A percentile compares a stretch with the other conserved stretches of the same genome.
Conservation (phyloP, 768 basidiomycete genomes). For the Boletus speciosus region DNA sequence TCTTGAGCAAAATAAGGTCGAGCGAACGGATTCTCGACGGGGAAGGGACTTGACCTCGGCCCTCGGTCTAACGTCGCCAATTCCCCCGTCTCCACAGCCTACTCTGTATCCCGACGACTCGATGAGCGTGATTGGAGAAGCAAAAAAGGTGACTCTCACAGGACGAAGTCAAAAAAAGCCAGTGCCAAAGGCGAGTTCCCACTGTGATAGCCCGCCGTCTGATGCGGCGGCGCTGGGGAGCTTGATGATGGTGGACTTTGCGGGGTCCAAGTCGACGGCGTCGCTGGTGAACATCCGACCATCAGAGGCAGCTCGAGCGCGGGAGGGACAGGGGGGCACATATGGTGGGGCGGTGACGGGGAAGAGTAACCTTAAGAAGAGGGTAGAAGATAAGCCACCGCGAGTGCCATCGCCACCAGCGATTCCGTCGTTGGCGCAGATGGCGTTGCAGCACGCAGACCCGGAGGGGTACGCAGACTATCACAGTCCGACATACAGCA, state of each 20-base stretch:
- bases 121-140: constrained; percentile 52
- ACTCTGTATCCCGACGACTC: constrained; percentile 74
- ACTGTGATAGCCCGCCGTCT: constrained; percentile 21
- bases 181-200: constrained; percentile 21
- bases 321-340: constrained; percentile 19
- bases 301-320: constrained; percentile 25
- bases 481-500: constrained; percentile 78
- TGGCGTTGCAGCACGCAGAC: constrained; percentile 65
- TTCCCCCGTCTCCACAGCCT: constrained; percentile 53
- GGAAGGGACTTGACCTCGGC: constrained; percentile 40
- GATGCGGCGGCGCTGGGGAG: constrained; percentile 53
- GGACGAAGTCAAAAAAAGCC: constrained; percentile 34
- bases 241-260: constrained; percentile 62
- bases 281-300: constrained; percentile 31
- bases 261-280: constrained; percentile 35
- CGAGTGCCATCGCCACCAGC: constrained; percentile 78
- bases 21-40: constrained; percentile 42
- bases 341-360: constrained; percentile 1
- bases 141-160: constrained; percentile 23
- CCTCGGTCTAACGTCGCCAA: constrained; percentile 33
- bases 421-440: constrained; percentile 67
- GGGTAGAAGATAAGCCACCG: constrained; percentile 60
- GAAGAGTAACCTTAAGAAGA: constrained; percentile 30
- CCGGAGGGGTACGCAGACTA: constrained; percentile 64
- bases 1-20: constrained; percentile 24